Base-by-base conservation (phyloP, 768 basidiomycete genomes). In the Trametes punicea region DNA sequence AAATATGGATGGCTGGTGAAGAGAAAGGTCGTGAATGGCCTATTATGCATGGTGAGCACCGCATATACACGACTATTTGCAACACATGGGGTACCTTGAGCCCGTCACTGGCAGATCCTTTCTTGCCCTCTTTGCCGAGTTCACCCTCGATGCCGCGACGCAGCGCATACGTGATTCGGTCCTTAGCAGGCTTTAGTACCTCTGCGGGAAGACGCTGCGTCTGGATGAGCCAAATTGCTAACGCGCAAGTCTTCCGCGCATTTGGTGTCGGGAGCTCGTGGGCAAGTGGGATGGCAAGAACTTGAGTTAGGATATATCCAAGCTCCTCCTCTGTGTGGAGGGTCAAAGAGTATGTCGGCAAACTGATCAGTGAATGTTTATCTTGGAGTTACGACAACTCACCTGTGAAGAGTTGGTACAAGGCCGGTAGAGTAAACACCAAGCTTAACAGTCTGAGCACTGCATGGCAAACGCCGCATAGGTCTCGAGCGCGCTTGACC, bases 101-200 rank as follows among this genome's bases (percentile, higher is more conserved):
- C 20, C 87, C 88, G 68, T 93, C 90, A 30, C 79, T 86, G 1
- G 77, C 79, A 4, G 90, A 83, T 0, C 91, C 91, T 64, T 90
- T 92, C 75, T 93, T 93, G 9, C 91, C 91, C 68, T 93, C 91
- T 67, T 89, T 90, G 5, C 91, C 91, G 13, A 93, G 79, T 59
- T 92, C 87, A 6, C 91, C 91, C 51, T 88, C 87, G 56, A 93
- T 79, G 23, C 86, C 91, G 40, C 90, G 83, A 47, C 82, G 78
- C 18, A 93, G 66, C 2, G 88, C 87, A 55, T 81, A 83, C 2
- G 85, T 78, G 30, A 93, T 89, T 23, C 85, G 78, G 62, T 84
- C 81, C 6, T 77, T 79, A 6, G 86, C 81, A 6, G 85, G 85
- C 9, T 72, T 63, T 13, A 93, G 74, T 20, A 92, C 78, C 0